phyloP scores from a whole-genome alignment of 1,284 basidiomycete species.

The Paramarasmius palmivorus region DNA sequence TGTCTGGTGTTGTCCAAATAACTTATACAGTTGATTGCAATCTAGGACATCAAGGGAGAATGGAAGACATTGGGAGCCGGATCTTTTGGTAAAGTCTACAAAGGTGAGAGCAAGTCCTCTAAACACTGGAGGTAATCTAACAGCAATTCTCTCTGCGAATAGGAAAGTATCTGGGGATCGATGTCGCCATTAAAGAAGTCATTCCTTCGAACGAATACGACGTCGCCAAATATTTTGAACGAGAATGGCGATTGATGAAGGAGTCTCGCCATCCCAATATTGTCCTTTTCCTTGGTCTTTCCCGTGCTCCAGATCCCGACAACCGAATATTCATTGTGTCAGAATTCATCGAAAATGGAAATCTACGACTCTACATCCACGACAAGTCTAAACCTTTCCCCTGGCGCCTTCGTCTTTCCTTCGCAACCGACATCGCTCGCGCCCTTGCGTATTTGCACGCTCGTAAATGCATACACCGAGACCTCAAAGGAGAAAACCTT shows the following conservation, averaged over 20 bases:
- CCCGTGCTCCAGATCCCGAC: constrained; percentile 81
- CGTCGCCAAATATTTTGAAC: constrained; percentile 95
- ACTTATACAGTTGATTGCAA: background rate
- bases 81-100: constrained; percentile 92
- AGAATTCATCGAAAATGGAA: constrained; percentile 86
- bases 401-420: constrained; percentile 89
- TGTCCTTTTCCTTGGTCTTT: constrained; percentile 92
- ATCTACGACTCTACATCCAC: constrained; percentile 85
- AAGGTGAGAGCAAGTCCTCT: constrained; percentile 50
- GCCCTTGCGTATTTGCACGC: constrained; percentile 98
- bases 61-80: constrained; percentile 90
- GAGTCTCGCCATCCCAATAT: constrained; percentile 92
- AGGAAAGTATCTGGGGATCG: constrained; percentile 92
- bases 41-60: constrained; percentile 81
- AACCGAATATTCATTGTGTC: constrained; percentile 88
- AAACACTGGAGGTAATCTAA: background rate
- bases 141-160: constrained; percentile 5
- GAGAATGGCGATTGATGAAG: constrained; percentile 97
- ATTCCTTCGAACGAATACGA: constrained; percentile 88
- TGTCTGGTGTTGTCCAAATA: background rate
- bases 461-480: constrained; percentile 83
- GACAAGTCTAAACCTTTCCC: constrained; percentile 80
- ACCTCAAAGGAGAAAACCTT: constrained; percentile 97
- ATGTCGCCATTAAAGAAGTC: constrained; percentile 96
- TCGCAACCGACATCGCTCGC: constrained; percentile 91